Conservation (phyloP, 768 basidiomycete genomes). For the Podaxis sp. region DNA sequence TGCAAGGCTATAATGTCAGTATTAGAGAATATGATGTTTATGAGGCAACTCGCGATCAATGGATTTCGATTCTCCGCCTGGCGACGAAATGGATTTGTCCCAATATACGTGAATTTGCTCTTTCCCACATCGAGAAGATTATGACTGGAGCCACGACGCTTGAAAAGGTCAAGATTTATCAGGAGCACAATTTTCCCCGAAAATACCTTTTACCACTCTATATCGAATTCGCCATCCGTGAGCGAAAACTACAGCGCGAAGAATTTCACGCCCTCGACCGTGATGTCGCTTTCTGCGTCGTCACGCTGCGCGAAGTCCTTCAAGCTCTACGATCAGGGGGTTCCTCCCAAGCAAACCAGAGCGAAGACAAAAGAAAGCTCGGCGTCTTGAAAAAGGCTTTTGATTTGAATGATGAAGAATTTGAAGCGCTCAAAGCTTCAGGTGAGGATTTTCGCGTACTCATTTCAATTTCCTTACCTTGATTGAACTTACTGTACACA, state of each 20-base stretch:
- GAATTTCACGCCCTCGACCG: not conserved
- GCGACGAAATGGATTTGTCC: constrained; percentile 50
- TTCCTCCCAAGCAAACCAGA: not conserved
- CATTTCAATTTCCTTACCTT: too few species aligned
- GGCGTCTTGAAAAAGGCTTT: not conserved
- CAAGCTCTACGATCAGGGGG: not conserved
- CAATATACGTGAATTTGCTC: constrained; percentile 45
- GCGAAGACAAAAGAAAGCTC: not conserved
- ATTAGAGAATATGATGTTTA: constrained; percentile 52
- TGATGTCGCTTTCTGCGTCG: not conserved
- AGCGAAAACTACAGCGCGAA: not conserved
- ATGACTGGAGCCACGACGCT: not conserved
- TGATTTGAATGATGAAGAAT: not conserved
- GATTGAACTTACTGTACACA: too few species aligned
- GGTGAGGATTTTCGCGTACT: not conserved
- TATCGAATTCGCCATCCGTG: not conserved
- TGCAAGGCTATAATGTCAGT: not conserved
- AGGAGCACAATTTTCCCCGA: not conserved
- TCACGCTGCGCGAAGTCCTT: constrained; percentile 9
- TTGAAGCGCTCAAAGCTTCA: not conserved
- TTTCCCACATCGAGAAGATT: constrained; percentile 15
- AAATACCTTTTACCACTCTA: not conserved
- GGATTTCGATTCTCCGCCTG: constrained; percentile 51
- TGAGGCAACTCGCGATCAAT: constrained; percentile 41
- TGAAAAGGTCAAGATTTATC: not conserved